Conservation (phyloP, 1,284 basidiomycete genomes). For the Ustilago bromivora region DNA sequence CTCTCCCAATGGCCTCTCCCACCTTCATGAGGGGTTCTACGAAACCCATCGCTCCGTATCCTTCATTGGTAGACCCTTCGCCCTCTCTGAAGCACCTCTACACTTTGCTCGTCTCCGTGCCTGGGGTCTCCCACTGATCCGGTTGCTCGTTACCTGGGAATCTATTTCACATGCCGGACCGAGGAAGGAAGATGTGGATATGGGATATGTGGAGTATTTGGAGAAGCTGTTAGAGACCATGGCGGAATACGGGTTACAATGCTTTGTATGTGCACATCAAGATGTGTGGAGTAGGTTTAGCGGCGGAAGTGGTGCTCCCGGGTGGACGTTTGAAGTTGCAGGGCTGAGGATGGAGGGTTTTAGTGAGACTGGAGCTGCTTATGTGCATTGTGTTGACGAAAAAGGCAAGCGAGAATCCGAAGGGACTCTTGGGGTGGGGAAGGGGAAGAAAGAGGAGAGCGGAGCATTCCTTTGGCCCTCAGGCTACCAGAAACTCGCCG, state of each 20-base stretch:
- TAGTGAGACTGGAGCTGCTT: conserved; percentile 61
- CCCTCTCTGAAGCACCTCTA: conserved; percentile 63
- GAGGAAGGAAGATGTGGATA: conserved; percentile 75
- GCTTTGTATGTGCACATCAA: conserved; percentile 77
- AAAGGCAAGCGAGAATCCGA: conserved; percentile 5
- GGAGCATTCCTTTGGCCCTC: conserved; percentile 68
- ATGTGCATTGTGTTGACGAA: conserved; percentile 57
- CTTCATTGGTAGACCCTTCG: conserved; percentile 70
- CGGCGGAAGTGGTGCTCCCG: conserved; percentile 76
- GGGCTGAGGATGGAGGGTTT: conserved; percentile 57
- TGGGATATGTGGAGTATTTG: conserved; percentile 85
- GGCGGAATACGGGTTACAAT: conserved; percentile 81
- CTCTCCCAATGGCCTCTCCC: conserved; percentile 46
- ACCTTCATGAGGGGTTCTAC: conserved; percentile 54
- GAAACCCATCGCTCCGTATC: conserved; percentile 66
- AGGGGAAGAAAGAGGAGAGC: conserved; percentile 28
- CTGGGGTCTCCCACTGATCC: conserved; percentile 70
- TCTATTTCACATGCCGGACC: conserved; percentile 85
- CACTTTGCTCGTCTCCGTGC: conserved; percentile 67
- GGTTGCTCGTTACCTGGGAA: conserved; percentile 92
- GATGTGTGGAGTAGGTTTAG: conserved; percentile 92
- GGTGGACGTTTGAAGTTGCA: conserved; percentile 75
- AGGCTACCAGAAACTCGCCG: conserved; percentile 67
- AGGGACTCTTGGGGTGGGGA: not conserved
- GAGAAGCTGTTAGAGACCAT: conserved; percentile 80